Percentiles rank a stretch among this genome's conserved stretches.
phyloP scores from a whole-genome alignment of 2,329 filamentous ascomycete species.

The Claviceps pusilla region DNA sequence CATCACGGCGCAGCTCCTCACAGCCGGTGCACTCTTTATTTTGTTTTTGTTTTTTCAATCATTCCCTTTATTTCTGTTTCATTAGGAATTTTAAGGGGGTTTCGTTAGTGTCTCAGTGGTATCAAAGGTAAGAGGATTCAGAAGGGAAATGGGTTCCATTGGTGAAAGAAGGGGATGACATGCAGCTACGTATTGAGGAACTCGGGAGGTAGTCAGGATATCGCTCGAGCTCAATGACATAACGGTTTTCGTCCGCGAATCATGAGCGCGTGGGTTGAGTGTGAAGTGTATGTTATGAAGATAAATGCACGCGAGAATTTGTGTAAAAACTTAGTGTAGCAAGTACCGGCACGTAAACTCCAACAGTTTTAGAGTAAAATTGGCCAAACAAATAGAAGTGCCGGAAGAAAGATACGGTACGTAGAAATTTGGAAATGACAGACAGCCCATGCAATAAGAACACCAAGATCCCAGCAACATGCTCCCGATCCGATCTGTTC shows the following conservation, averaged over 20 bases:
- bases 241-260: neutral
- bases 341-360: no score
- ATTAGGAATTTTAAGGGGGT: no score
- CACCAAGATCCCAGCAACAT: no score
- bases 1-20: neutral
- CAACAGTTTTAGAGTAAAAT: neutral
- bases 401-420: neutral
- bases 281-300: neutral
- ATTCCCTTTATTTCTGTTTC: neutral
- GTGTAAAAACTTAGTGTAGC: neutral
- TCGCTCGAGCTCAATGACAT: neutral
- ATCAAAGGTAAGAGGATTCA: no score
- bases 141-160: neutral
- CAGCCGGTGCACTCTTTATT: neutral
- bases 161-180: neutral
- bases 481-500: no score
- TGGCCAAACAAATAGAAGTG: neutral
- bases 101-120: no score
- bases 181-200: neutral
- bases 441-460: no score
- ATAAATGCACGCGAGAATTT: neutral
- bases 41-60: neutral
- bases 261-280: neutral
- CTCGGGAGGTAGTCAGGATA: neutral
- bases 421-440: neutral